A percentile compares a stretch with the other conserved stretches of the same genome.
These are phyloP conservation scores for Malassezia nana DNA, from an alignment of 1,284 basidiomycete genomes.

Conservation along the genomic window DNA sequence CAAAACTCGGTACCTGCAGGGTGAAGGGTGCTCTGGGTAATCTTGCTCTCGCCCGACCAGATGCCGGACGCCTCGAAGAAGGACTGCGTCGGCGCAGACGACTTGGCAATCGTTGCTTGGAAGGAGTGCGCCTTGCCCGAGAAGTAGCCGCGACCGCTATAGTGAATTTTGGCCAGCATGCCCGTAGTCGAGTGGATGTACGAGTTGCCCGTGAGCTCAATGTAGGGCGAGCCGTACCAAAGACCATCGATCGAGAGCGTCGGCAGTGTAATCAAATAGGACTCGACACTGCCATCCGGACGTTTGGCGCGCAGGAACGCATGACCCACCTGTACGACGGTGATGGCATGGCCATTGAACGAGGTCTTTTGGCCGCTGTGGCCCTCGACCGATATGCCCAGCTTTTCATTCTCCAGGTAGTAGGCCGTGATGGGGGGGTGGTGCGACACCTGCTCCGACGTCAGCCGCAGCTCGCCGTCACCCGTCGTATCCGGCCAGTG, in stretches of 20 bases:
- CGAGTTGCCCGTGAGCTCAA: slow-evolving; percentile 74
- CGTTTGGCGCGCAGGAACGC: slow-evolving; percentile 67
- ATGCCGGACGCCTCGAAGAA: slow-evolving; percentile 68
- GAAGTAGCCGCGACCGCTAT: slow-evolving; percentile 89
- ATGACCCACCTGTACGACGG: slow-evolving; percentile 92
- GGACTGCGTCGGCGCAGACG: slow-evolving; percentile 49
- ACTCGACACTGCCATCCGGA: slow-evolving; percentile 56
- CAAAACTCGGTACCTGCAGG: slow-evolving; percentile 51
- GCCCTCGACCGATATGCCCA: slow-evolving; percentile 70
- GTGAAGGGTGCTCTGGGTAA: slow-evolving; percentile 34
- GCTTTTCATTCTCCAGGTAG: slow-evolving; percentile 70
- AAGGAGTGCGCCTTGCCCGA: slow-evolving; percentile 83
- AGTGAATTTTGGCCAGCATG: slow-evolving; percentile 59
- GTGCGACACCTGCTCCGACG: slow-evolving; percentile 70
- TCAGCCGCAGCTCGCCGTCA: slow-evolving; percentile 72
- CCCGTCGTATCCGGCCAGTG: slow-evolving; percentile 70
- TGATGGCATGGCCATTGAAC: slow-evolving; percentile 61
- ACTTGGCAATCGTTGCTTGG: slow-evolving; percentile 64
- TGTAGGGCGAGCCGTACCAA: slow-evolving; percentile 59
- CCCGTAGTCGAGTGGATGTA: slow-evolving; percentile 74
- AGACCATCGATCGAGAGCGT: slow-evolving; percentile 48
- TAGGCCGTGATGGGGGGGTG: slow-evolving; percentile 55
- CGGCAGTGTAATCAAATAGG: slow-evolving; percentile 81
- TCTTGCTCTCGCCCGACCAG: slow-evolving; percentile 67
- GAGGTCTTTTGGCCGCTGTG: slow-evolving; percentile 91